phyloP scores from a whole-genome alignment of 2,329 filamentous ascomycete genomes.

The Tolypocladium tropicale region DNA sequence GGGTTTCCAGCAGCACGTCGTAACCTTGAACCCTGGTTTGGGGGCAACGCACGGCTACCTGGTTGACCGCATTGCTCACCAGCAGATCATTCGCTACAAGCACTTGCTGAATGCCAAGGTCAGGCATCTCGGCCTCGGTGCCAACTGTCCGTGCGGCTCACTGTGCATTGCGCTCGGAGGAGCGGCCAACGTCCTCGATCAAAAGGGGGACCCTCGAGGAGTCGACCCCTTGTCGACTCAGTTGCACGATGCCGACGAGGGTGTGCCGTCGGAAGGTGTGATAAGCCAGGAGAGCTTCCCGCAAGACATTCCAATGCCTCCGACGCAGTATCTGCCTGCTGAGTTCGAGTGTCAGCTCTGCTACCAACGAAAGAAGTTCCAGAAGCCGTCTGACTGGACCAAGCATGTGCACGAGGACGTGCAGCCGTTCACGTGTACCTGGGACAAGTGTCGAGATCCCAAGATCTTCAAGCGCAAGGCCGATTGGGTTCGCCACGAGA shows the following conservation, averaged over 20 bases:
- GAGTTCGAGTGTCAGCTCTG: constrained; percentile 87
- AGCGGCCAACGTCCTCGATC: constrained; percentile 50
- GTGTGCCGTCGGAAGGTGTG: constrained; percentile 57
- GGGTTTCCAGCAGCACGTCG: constrained; percentile 68
- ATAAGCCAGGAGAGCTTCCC: constrained; percentile 70
- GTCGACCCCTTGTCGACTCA: constrained; percentile 45
- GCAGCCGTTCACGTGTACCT: constrained; percentile 88
- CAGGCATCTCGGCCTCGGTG: constrained; percentile 55
- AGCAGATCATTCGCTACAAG: constrained; percentile 73
- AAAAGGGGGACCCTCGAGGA: constrained; percentile 48
- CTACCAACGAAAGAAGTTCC: constrained; percentile 74
- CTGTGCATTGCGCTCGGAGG: constrained; percentile 61
- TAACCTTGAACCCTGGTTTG: constrained; percentile 64
- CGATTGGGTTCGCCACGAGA: constrained; percentile 92
- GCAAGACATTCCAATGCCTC: constrained; percentile 69
- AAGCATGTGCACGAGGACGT: constrained; percentile 94
- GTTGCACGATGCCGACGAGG: constrained; percentile 48
- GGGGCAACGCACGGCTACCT: constrained; percentile 47
- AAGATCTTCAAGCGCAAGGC: constrained; percentile 94
- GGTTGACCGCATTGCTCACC: constrained; percentile 71
- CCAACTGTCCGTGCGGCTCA: constrained; percentile 48
- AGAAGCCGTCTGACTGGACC: constrained; percentile 92
- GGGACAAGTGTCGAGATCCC: constrained; percentile 68
- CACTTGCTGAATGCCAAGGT: constrained; percentile 59
- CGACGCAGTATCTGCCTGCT: constrained; percentile 65